Conservation (phyloP, 2,329 filamentous ascomycete genomes). For the Aspergillus oerlinghausenensis region DNA sequence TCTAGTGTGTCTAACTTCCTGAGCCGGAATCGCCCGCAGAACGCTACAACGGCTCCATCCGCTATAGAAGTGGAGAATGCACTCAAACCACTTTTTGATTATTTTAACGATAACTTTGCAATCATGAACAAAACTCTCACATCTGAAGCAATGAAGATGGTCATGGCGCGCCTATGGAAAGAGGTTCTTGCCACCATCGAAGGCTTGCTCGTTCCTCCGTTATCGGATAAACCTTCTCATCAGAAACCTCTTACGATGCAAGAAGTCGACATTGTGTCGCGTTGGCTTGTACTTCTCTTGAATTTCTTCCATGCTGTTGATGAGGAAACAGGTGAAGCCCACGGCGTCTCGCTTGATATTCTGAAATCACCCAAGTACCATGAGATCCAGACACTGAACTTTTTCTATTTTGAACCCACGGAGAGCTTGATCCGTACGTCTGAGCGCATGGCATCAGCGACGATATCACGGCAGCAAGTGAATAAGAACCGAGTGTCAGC, state of each 20-base stretch:
- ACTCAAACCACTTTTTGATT: slow-evolving; percentile 78
- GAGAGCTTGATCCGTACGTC: slow-evolving; percentile 91
- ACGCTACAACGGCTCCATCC: slow-evolving; percentile 54
- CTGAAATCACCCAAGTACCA: slow-evolving; percentile 98
- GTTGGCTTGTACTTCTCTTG: slow-evolving; percentile 86
- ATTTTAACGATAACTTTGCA: slow-evolving; percentile 98
- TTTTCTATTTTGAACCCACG: slow-evolving; percentile 95
- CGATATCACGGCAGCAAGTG: slow-evolving; percentile 69
- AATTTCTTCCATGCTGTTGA: slow-evolving; percentile 94
- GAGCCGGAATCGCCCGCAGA: slow-evolving; percentile 47
- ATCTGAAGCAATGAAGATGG: slow-evolving; percentile 92
- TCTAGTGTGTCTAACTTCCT: slow-evolving; percentile 70
- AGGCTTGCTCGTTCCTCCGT: slow-evolving; percentile 79
- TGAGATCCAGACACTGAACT: slow-evolving; percentile 91
- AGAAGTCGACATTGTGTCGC: slow-evolving; percentile 91
- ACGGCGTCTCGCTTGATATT: slow-evolving; percentile 85
- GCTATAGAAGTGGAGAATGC: slow-evolving; percentile 73
- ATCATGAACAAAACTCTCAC: slow-evolving; percentile 98
- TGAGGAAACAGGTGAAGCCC: slow-evolving; percentile 73
- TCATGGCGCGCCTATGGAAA: slow-evolving; percentile 98
- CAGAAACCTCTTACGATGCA: slow-evolving; percentile 79
- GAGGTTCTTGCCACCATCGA: slow-evolving; percentile 92
- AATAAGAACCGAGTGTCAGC: slow-evolving; percentile 65
- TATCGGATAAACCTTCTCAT: slow-evolving; percentile 88
- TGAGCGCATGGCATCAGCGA: slow-evolving; percentile 89